These are phyloP conservation scores for Leccinum solheimii DNA, from an alignment of 1,284 basidiomycete genomes.

Conservation along the genomic window DNA sequence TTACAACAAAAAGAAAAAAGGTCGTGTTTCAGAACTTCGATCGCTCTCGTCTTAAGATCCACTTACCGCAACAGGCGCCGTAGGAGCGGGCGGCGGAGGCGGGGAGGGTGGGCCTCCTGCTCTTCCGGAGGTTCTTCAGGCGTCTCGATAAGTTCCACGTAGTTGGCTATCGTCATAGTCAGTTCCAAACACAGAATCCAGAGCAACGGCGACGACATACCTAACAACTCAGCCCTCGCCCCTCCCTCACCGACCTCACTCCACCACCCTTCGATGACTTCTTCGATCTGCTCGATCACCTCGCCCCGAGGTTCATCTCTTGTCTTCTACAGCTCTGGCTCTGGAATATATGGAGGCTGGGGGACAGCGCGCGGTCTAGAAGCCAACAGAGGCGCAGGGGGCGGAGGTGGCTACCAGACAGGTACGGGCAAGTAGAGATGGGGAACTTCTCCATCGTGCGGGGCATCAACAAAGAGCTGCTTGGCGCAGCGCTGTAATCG, in stretches of 20 bases:
- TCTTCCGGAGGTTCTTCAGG: constrained; percentile 40
- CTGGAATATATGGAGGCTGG: constrained; percentile 31
- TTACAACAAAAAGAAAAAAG: not conserved
- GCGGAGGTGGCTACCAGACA: constrained; percentile 25
- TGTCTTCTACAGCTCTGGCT: constrained; percentile 66
- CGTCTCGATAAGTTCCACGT: constrained; percentile 70
- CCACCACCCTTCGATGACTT: constrained; percentile 88
- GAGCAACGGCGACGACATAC: constrained; percentile 39
- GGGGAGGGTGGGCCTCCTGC: constrained; percentile 37
- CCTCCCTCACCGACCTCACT: constrained; percentile 67
- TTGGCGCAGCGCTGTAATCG: constrained; percentile 17
- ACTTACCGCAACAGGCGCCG: constrained; percentile 41
- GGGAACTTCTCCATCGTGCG: constrained; percentile 16
- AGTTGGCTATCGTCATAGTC: constrained; percentile 58
- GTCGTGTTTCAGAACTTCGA: too few relatives aligned
- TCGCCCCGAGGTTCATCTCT: constrained; percentile 85
- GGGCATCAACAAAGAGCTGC: constrained; percentile 8
- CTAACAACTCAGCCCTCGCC: constrained; percentile 67
- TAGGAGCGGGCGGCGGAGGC: constrained; percentile 49
- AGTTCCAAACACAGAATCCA: not conserved
- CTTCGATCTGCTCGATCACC: constrained; percentile 77
- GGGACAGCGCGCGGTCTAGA: constrained; percentile 29
- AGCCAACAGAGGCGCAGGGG: constrained; percentile 35
- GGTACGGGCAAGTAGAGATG: constrained; percentile 46
- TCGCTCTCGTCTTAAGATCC: too few relatives aligned